Conservation (phyloP, 345 rosid species). For the Heritiera littoralis region DNA sequence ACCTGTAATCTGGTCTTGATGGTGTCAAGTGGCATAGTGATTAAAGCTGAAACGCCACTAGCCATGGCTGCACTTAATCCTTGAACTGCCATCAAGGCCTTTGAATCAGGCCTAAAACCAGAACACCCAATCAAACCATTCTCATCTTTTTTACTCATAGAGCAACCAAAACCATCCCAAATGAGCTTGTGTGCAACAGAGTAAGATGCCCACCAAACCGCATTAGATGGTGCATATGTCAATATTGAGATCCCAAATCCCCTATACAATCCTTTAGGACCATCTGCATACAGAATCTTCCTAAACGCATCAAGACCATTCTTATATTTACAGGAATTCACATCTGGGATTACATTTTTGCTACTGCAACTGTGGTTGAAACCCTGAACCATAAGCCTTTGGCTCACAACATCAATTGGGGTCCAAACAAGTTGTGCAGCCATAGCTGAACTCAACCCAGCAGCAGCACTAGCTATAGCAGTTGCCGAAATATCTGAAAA, state of each 20-base stretch:
- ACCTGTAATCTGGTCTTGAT: constrained; percentile 86
- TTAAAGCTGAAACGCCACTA: constrained; percentile 70
- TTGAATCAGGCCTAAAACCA: constrained; percentile 40
- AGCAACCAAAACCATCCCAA: constrained; percentile 54
- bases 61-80: constrained; percentile 79
- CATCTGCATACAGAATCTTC: constrained; percentile 72
- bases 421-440: constrained; percentile 95
- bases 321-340: constrained; percentile 43
- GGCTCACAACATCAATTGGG: constrained; percentile 88
- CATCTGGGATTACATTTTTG: constrained; percentile 37
- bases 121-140: constrained; percentile 10
- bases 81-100: constrained; percentile 57
- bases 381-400: constrained; percentile 90
- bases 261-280: constrained; percentile 79
- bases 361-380: constrained; percentile 25
- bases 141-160: constrained; percentile 34
- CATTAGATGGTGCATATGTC: constrained; percentile 95
- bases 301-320: constrained; percentile 83
- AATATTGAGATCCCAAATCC: constrained; percentile 93
- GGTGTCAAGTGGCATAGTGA: constrained; percentile 88
- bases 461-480: constrained; percentile 77
- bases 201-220: constrained; percentile 98
- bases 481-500: constrained; percentile 64
- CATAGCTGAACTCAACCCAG: constrained; percentile 83
- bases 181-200: constrained; percentile 70